phyloP scores from a whole-genome alignment of 2,329 filamentous ascomycete genomes.

The Exophiala bonariae region DNA sequence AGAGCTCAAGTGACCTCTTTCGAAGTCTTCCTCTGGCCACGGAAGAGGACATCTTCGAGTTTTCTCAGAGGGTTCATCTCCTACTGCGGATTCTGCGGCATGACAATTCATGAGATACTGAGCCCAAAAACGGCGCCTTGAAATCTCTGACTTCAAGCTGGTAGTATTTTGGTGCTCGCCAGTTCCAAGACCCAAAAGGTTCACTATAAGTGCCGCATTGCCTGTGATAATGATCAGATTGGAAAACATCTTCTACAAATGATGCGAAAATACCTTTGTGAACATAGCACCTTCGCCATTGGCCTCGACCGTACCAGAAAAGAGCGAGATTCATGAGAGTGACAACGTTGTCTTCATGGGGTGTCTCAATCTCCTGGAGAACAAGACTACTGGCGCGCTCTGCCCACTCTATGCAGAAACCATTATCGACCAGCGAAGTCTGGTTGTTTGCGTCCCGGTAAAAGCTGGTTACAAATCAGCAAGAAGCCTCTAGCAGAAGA shows the following conservation, averaged over 20 bases:
- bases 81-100: not conserved
- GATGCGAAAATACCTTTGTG: conserved; percentile 7
- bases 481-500: too few species aligned
- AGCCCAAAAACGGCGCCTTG: conserved; percentile 11
- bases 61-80: conserved; percentile 3
- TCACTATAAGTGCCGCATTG: not conserved
- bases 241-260: too few species aligned
- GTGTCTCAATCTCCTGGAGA: conserved; percentile 10
- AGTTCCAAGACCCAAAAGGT: conserved; percentile 1
- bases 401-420: conserved; percentile 19
- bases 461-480: conserved; percentile 10
- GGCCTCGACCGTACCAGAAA: conserved; percentile 16
- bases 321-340: conserved; percentile 9
- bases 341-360: conserved; percentile 13
- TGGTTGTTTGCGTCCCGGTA: conserved; percentile 12
- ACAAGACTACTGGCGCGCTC: conserved; percentile 10
- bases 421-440: conserved; percentile 10
- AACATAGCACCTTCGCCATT: conserved; percentile 7
- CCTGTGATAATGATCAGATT: not conserved
- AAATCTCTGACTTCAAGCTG: conserved; percentile 5
- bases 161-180: not conserved
- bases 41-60: conserved; percentile 4
- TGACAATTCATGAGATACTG: conserved; percentile 17
- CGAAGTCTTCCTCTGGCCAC: conserved; percentile 11
- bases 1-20: not conserved